Base-by-base conservation (phyloP, 345 rosid species). In the Gossypium ekmanianum region DNA sequence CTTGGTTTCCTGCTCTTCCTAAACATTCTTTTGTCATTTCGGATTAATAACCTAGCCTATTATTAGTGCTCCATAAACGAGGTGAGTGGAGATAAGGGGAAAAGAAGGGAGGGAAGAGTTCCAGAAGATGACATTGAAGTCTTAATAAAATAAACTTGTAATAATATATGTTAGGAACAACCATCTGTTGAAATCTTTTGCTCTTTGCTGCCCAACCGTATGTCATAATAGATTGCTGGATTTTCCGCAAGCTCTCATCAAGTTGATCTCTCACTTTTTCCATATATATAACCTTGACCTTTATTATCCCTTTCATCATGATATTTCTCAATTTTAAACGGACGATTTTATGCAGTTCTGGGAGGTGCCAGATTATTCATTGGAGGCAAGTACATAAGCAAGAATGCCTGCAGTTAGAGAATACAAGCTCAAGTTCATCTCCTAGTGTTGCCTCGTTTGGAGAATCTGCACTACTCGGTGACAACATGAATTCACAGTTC, bases 301-400 rank as follows among this genome's bases (percentile, higher is more conserved):
- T 41, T 41, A 24, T 58, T 17, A 10, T 27, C 57, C 64, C 43
- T 77, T 26, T 45, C 47, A 7, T 9, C 27, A 34, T n/a, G 24
- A 65, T 41, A 68, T 29, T 71, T 55, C 50, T 68, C 54, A 72
- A 66, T 22, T 68, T 72, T 55, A 59, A 13, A 39, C 7, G 61
- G 48, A 75, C 76, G 3, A 65, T 61, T 63, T 39, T 72, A 26
- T 82, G 84, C 88, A 93, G 97, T 83, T 94, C 98, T 13, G 97
- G 97, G 43, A 90, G 84, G 85, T 94, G 97, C 78, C 98, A 94
- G 80, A 89, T 94, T 85, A 80, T 88, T 84, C 98, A 94, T 74
- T 94, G 98, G 98, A 91, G 97, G 88, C 80, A 80, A 84, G 86
- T 83, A 62, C 98, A 94, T 72, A 88, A 82, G 79, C 83, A 88